Percentiles rank a stretch among this genome's conserved stretches.
Evolutionary conservation across 306 rosid genomes (phyloP).

Genomic region (Cucumis melo): DNA sequence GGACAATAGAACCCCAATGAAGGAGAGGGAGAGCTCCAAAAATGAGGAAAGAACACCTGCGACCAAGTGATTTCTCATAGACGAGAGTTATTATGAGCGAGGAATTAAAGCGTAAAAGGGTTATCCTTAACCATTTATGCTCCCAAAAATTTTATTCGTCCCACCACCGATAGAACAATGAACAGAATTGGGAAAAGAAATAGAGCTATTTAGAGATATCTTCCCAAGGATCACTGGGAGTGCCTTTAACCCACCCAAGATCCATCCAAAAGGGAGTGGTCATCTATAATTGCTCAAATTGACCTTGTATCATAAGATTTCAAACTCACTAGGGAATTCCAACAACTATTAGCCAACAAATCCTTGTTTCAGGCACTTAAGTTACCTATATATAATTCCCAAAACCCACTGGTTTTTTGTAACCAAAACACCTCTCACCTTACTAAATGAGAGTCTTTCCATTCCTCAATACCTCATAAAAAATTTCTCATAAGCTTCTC

Average conservation of each 20-base stretch:
- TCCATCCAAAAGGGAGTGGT: neutral
- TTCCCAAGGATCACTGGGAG: neutral
- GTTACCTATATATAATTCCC: neutral
- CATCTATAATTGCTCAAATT: neutral
- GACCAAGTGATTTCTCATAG: no score
- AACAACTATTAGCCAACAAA: neutral
- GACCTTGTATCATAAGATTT: neutral
- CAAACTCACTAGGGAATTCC: neutral
- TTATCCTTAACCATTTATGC: neutral
- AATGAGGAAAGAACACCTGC: no score
- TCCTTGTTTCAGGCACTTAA: neutral
- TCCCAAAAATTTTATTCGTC: neutral
- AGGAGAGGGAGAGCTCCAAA: neutral
- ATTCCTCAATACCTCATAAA: neutral
- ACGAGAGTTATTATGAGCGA: no score
- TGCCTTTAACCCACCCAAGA: neutral
- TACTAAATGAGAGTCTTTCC: neutral
- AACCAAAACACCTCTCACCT: neutral
- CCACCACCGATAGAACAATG: neutral
- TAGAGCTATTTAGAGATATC: neutral
- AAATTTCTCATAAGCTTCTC: neutral
- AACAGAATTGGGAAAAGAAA: neutral
- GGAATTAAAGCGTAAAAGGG: no score
- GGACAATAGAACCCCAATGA: neutral
- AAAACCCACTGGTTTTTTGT: neutral